Evolutionary conservation across 2,329 filamentous ascomycete species (phyloP), one percentile per base, ranked within the genome.

Genomic region (Penicillium concentricum): DNA sequence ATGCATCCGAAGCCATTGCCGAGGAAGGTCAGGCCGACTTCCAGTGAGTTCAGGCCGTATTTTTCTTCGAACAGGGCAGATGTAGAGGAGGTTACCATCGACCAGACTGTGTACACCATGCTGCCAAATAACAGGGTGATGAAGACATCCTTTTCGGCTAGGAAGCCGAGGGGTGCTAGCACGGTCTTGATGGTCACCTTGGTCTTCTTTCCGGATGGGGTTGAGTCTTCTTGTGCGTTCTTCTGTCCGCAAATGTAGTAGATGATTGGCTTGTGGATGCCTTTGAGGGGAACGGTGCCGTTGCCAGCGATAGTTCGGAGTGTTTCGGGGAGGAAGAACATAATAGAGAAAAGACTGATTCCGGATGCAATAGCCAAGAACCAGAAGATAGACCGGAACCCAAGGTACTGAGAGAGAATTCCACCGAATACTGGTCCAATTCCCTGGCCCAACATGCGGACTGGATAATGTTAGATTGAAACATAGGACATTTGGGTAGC

Each of bases 1-100:
- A 80, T 74, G 47, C 73, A 75, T n/a, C 75, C 75, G 6, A 74
- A 67, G 59, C 69, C 76, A 55, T 77, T 78, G 6, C 75, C 72
- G 8, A 79, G 62, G 58, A 78, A 79, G 8, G 67, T 72, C 2
- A 79, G 60, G 4, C 78, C 78, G 26, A 79, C 63, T 53, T 76
- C 60, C 18, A 77, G 53, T 4, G 73, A 68, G 35, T 69, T 76
- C 45, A 81, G 69, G 7, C 67, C 54, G 48, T 78, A 80, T 8
- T 63, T 66, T 0, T 67, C 59, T 59, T 76, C 67, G 52, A 81
- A 66, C 0, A 72, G 55, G 22, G 69, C 68, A 0, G 76, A 74
- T 1, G 78, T 81, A 13, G 70, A 77, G 2, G 78, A 75, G 2
- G 76, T 79, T 5, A 81, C 73, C 78, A 81, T 81, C 22, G 72